Conservation (phyloP, 768 basidiomycete genomes). For the Leccinum truebloodii region DNA sequence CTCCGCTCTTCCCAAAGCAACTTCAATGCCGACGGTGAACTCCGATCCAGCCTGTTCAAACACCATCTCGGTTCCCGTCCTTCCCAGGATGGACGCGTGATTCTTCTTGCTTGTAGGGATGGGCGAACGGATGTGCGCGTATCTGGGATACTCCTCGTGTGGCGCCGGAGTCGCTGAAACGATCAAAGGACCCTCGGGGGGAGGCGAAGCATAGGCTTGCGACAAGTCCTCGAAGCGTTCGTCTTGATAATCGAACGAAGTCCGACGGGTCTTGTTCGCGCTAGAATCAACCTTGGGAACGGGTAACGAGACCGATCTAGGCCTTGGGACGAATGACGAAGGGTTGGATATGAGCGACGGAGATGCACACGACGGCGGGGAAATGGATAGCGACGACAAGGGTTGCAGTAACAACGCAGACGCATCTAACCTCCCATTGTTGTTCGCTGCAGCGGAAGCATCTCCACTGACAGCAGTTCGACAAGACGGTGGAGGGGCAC, state of each 20-base stretch:
- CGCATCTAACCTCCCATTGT: slow-evolving; percentile 16
- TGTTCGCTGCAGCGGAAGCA: background rate
- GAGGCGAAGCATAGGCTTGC: slow-evolving; percentile 31
- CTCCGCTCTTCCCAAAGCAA: slow-evolving; percentile 34
- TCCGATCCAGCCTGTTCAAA: slow-evolving; percentile 31
- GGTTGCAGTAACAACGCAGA: slow-evolving; percentile 34
- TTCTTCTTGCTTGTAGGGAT: slow-evolving; percentile 17
- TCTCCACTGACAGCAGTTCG: slow-evolving; percentile 13
- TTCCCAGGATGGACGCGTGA: slow-evolving; percentile 11
- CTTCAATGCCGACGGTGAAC: slow-evolving; percentile 32
- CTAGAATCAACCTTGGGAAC: slow-evolving; percentile 1
- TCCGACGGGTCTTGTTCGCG: slow-evolving; percentile 15
- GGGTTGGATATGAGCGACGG: slow-evolving; percentile 9
- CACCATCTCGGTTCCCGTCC: slow-evolving; percentile 21
- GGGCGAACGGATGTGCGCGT: slow-evolving; percentile 29
- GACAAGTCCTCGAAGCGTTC: slow-evolving; percentile 32
- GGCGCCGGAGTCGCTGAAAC: slow-evolving; percentile 18
- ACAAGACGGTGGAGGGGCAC: slow-evolving; percentile 29
- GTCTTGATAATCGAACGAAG: slow-evolving; percentile 18
- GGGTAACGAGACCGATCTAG: slow-evolving; percentile 32
- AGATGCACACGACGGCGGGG: slow-evolving; percentile 11
- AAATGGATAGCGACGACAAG: slow-evolving; percentile 17
- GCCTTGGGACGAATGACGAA: slow-evolving; percentile 18
- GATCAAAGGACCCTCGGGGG: slow-evolving; percentile 29
- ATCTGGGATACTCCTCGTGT: slow-evolving; percentile 29